These are phyloP conservation scores for Ophiostoma piceae DNA, from an alignment of 2,329 filamentous ascomycete genomes.

Conservation along the genomic window DNA sequence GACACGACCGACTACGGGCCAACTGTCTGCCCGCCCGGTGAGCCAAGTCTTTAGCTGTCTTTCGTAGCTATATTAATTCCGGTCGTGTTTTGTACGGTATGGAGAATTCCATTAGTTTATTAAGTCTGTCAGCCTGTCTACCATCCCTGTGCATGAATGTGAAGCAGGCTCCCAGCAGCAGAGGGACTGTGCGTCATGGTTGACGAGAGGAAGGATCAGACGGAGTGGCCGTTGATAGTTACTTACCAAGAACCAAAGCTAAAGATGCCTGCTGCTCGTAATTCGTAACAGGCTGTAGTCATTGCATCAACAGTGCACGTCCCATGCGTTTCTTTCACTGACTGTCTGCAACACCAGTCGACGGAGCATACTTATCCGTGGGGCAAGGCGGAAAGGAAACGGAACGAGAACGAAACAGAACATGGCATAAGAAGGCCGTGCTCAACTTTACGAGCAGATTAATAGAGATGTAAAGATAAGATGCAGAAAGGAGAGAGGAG, in stretches of 20 bases:
- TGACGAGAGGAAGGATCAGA: neutral
- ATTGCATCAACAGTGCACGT: neutral
- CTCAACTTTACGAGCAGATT: no score
- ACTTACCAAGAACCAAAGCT: neutral
- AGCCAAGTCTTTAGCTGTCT: neutral
- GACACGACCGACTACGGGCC: slow-evolving; percentile 5
- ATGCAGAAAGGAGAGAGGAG: neutral
- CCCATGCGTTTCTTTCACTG: neutral
- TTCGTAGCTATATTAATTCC: neutral
- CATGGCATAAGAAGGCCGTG: no score
- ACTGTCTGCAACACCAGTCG: neutral
- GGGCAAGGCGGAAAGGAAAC: neutral
- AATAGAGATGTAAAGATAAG: no score
- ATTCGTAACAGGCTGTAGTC: neutral
- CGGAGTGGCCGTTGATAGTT: neutral
- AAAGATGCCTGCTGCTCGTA: neutral
- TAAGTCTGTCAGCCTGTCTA: neutral
- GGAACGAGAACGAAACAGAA: neutral
- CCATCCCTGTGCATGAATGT: neutral
- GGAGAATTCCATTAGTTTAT: neutral
- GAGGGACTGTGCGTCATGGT: neutral
- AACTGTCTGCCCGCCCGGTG: slow-evolving; percentile 18
- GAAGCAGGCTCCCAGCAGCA: neutral
- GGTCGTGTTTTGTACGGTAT: neutral
- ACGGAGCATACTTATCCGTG: slow-evolving; percentile 4